Conservation (phyloP, 2,329 filamentous ascomycete species). For the Elsinoe ampelina region DNA sequence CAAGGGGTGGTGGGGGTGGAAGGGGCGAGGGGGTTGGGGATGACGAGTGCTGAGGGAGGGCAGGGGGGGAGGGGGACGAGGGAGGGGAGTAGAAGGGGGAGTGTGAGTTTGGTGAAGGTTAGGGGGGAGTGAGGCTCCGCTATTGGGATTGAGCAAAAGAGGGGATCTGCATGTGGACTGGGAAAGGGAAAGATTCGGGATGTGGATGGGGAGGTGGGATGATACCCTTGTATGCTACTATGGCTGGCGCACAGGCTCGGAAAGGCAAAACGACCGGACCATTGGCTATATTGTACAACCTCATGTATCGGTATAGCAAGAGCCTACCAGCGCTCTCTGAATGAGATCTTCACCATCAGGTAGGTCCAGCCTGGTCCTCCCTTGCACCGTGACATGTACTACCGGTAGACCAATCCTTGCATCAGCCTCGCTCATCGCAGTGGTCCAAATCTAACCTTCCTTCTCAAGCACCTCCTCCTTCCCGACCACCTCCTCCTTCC, state of each 20-base stretch:
- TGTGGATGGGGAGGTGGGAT: background rate
- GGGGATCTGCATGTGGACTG: background rate
- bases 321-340: too few relatives aligned
- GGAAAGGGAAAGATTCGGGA: background rate
- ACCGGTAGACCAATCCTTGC: too few relatives aligned
- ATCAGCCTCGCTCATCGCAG: too few relatives aligned
- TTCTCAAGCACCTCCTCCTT: background rate
- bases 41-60: background rate
- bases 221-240: too few relatives aligned
- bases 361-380: too few relatives aligned
- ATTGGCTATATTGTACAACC: too few relatives aligned
- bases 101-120: constrained; percentile 10
- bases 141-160: background rate
- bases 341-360: too few relatives aligned
- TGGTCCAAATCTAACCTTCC: too few relatives aligned
- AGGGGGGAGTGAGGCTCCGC: background rate
- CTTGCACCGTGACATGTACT: too few relatives aligned
- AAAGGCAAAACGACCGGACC: too few relatives aligned
- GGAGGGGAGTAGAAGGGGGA: constrained; percentile 1
- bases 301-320: too few relatives aligned
- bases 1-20: background rate
- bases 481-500: background rate
- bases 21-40: background rate
- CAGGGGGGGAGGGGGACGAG: background rate
- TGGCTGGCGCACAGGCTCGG: too few relatives aligned